Percentiles rank a stretch among this genome's conserved stretches.
Conservation (phyloP, 1,284 basidiomycete species). For the Trametes pubescens region DNA sequence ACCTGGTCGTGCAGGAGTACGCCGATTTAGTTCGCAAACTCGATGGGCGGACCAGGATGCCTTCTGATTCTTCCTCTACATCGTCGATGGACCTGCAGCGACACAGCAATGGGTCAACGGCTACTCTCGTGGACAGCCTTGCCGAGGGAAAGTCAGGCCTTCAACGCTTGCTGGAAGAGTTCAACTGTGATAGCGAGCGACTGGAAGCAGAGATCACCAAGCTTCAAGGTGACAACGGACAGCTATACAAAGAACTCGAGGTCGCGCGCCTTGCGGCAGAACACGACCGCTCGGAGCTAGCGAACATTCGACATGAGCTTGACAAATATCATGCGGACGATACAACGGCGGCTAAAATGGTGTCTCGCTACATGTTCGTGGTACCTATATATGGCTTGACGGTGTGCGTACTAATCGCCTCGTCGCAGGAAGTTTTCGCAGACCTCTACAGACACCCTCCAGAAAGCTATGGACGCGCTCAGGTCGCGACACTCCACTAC, state of each 20-base stretch:
- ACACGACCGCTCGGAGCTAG: slow-evolving; percentile 54
- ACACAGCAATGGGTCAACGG: slow-evolving; percentile 31
- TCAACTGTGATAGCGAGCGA: slow-evolving; percentile 54
- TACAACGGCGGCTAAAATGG: slow-evolving; percentile 82
- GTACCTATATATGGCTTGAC: neutral
- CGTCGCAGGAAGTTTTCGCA: slow-evolving; percentile 83
- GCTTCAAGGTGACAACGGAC: slow-evolving; percentile 55
- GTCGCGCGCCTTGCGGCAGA: slow-evolving; percentile 55
- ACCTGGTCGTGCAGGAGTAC: slow-evolving; percentile 72
- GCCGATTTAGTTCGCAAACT: slow-evolving; percentile 72
- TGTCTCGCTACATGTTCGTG: slow-evolving; percentile 84
- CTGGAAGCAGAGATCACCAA: slow-evolving; percentile 56
- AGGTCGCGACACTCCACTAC: slow-evolving; percentile 72
- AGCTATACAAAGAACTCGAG: slow-evolving; percentile 51
- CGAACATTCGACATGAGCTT: slow-evolving; percentile 60
- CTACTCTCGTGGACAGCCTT: slow-evolving; percentile 51
- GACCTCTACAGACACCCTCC: slow-evolving; percentile 74
- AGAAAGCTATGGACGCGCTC: slow-evolving; percentile 67
- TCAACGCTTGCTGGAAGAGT: slow-evolving; percentile 59
- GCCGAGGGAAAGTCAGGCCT: slow-evolving; percentile 57
- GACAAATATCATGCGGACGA: slow-evolving; percentile 75
- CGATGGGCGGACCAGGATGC: slow-evolving; percentile 51
- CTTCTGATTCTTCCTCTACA: slow-evolving; percentile 26
- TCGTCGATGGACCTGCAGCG: slow-evolving; percentile 28
- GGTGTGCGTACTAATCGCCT: neutral